phyloP scores from a whole-genome alignment of 306 rosid genomes.

The Hylodesmum podocarpum region DNA sequence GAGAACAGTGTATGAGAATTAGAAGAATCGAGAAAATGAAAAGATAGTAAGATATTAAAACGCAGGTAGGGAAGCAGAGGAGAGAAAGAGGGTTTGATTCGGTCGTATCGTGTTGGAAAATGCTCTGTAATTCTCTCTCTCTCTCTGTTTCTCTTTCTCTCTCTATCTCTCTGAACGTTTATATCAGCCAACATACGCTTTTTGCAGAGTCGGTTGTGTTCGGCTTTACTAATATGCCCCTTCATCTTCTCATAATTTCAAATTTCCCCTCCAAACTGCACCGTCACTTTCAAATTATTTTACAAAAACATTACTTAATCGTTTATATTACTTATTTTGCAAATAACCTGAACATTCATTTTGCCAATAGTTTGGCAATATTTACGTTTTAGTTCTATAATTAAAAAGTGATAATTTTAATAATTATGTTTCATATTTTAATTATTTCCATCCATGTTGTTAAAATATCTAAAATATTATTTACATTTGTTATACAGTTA shows the following conservation, averaged over 20 bases:
- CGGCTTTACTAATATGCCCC: background rate
- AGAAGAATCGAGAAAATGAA: background rate
- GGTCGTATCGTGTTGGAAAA: slow-evolving; percentile 21
- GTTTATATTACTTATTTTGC: too few species aligned
- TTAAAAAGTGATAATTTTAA: too few species aligned
- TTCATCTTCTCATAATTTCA: background rate
- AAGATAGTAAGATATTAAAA: slow-evolving; percentile 1
- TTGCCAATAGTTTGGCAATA: too few species aligned
- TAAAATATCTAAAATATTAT: too few species aligned
- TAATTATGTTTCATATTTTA: too few species aligned
- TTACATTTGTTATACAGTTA: too few species aligned
- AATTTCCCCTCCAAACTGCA: background rate
- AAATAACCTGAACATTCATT: too few species aligned
- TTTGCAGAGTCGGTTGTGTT: slow-evolving; percentile 12
- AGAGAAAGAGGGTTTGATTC: slow-evolving; percentile 21
- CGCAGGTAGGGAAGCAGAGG: background rate
- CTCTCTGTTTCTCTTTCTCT: background rate
- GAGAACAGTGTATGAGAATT: background rate
- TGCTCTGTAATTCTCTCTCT: background rate
- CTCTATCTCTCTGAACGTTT: slow-evolving; percentile 8
- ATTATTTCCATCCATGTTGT: too few species aligned
- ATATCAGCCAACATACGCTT: background rate
- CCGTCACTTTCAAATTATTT: background rate
- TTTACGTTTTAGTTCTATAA: too few species aligned
- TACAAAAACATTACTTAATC: background rate